These are phyloP conservation scores for Cryphonectria japonica DNA, from an alignment of 2,329 filamentous ascomycete species.

Conservation along the genomic window DNA sequence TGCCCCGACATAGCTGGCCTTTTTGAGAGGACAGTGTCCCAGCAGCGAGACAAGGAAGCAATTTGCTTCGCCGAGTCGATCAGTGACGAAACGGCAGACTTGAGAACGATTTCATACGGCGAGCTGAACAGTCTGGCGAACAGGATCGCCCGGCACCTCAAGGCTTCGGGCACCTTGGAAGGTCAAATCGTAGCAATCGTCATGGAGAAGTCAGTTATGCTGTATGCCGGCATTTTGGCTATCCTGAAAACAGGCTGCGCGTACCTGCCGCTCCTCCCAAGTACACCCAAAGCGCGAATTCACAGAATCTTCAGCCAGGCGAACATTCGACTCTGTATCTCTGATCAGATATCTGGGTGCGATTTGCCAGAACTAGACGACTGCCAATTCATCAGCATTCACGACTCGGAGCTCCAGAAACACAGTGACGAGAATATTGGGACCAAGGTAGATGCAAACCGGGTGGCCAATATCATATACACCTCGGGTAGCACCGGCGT, in stretches of 20 bases:
- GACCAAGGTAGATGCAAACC: constrained; percentile 46
- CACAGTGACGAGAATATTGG: constrained; percentile 44
- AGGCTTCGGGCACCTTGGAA: constrained; percentile 47
- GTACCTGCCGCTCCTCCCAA: constrained; percentile 78
- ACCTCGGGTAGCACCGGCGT: constrained; percentile 82
- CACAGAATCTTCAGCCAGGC: constrained; percentile 66
- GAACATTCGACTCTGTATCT: constrained; percentile 50
- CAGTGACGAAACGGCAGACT: constrained; percentile 38
- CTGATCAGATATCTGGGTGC: constrained; percentile 39
- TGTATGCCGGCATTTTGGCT: constrained; percentile 77
- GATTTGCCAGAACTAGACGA: constrained; percentile 28
- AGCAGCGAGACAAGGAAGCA: constrained; percentile 59
- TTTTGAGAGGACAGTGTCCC: constrained; percentile 57
- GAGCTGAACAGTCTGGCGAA: constrained; percentile 69
- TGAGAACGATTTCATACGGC: constrained; percentile 61
- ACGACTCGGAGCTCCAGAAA: constrained; percentile 34
- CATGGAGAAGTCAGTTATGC: constrained; percentile 73
- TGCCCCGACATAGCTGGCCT: constrained; percentile 51
- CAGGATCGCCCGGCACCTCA: constrained; percentile 60
- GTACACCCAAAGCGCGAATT: constrained; percentile 66
- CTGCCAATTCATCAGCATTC: constrained; percentile 41
- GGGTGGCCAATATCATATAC: constrained; percentile 77
- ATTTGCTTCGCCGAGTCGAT: constrained; percentile 65
- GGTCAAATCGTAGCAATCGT: constrained; percentile 71
- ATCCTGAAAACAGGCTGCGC: constrained; percentile 75